Percentiles rank a stretch among this genome's conserved stretches.
These are phyloP conservation scores for Epichloe uncinata DNA, from an alignment of 2,329 filamentous ascomycete genomes.

Conservation along the genomic window DNA sequence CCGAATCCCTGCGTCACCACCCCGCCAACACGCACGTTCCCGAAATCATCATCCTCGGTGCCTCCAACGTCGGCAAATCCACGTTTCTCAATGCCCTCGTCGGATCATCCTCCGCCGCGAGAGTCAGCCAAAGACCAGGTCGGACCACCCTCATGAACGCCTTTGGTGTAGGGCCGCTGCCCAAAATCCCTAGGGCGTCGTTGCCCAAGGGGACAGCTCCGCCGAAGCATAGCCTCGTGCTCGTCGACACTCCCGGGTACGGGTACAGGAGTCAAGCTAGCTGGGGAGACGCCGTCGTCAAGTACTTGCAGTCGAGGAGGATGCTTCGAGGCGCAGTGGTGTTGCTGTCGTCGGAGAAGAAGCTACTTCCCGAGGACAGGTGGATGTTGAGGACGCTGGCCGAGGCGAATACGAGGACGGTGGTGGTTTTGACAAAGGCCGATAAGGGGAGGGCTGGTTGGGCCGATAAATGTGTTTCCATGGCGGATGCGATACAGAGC, in stretches of 20 bases:
- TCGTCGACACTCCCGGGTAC: conserved; percentile 39
- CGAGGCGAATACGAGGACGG: conserved; percentile 29
- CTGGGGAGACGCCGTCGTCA: conserved; percentile 40
- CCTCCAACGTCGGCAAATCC: conserved; percentile 83
- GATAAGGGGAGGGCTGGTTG: conserved; percentile 31
- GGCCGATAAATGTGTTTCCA: conserved; percentile 13
- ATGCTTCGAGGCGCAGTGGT: conserved; percentile 39
- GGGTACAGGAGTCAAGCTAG: conserved; percentile 30
- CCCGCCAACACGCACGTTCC: conserved; percentile 37
- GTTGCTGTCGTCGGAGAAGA: conserved; percentile 39
- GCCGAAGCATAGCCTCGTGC: conserved; percentile 32
- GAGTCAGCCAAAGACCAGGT: conserved; percentile 37
- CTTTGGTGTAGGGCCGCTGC: conserved; percentile 37
- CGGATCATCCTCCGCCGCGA: conserved; percentile 32
- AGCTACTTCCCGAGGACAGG: conserved; percentile 33
- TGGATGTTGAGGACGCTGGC: conserved; percentile 34
- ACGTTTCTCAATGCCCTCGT: conserved; percentile 75
- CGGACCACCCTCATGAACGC: conserved; percentile 42
- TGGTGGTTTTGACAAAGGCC: conserved; percentile 42
- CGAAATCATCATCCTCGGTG: conserved; percentile 66
- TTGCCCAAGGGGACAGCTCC: conserved; percentile 22
- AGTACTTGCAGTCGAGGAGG: conserved; percentile 34
- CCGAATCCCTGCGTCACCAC: conserved; percentile 33
- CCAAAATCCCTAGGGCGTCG: conserved; percentile 14
- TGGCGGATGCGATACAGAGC: conserved; percentile 15